Percentiles rank a stretch among this genome's conserved stretches.
These are phyloP conservation scores for Aleurites moluccanus DNA, from an alignment of 441 rosid genomes.

Conservation along the genomic window DNA sequence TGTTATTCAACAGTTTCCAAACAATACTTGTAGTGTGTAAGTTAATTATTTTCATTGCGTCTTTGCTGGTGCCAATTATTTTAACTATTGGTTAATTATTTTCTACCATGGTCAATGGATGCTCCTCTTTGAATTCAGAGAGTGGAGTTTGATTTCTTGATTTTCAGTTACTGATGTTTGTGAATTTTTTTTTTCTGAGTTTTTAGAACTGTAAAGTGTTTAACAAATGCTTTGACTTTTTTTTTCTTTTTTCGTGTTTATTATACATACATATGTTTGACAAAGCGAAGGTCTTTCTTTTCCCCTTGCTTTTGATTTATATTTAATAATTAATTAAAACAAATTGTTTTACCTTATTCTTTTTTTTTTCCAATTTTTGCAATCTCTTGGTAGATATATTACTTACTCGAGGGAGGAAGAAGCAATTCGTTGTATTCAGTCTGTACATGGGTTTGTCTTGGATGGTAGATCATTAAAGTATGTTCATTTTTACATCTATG, in stretches of 20 bases:
- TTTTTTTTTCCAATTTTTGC: neutral
- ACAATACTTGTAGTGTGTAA: slow-evolving; percentile 83
- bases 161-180: neutral
- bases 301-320: neutral
- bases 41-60: slow-evolving; percentile 28
- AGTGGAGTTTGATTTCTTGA: neutral
- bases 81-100: neutral
- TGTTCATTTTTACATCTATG: slow-evolving; percentile 21
- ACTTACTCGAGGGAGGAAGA: slow-evolving; percentile 77
- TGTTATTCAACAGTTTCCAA: slow-evolving; percentile 66
- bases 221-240: too few relatives aligned
- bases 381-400: slow-evolving; percentile 55
- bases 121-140: neutral
- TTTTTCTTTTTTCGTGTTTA: neutral
- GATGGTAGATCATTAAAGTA: slow-evolving; percentile 78
- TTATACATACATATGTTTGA: too few relatives aligned
- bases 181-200: neutral
- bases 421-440: slow-evolving; percentile 81
- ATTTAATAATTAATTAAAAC: neutral
- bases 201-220: neutral
- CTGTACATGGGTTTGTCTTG: slow-evolving; percentile 80
- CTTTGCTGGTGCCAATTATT: neutral
- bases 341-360: neutral
- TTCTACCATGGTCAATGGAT: neutral
- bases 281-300: neutral